These are phyloP conservation scores for Hyaloscypha bicolor DNA, from an alignment of 495 filamentous ascomycete species.

Conservation along the genomic window DNA sequence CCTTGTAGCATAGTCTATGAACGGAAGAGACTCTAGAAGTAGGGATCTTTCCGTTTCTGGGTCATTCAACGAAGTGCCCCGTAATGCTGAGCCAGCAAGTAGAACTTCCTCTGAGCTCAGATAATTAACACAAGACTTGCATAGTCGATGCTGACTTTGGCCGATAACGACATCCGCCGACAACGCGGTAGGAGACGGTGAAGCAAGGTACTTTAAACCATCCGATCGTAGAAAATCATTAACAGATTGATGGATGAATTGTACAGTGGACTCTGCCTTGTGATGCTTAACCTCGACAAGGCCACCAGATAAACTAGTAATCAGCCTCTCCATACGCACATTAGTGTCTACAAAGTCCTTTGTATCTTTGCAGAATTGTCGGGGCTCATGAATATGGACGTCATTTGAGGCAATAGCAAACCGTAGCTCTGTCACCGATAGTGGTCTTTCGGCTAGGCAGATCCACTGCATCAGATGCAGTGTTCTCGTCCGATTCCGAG, in stretches of 20 bases:
- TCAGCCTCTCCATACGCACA: conserved; percentile 26
- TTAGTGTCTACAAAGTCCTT: too few relatives aligned
- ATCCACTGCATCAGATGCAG: conserved; percentile 40
- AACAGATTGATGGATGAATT: conserved; percentile 46
- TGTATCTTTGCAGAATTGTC: background rate
- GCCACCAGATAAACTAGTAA: conserved; percentile 35
- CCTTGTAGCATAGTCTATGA: too few relatives aligned
- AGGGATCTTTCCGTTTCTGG: too few relatives aligned
- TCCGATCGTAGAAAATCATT: conserved; percentile 41
- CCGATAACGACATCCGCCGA: too few relatives aligned
- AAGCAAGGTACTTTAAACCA: too few relatives aligned
- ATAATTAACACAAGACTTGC: too few relatives aligned
- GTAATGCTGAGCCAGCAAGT: too few relatives aligned
- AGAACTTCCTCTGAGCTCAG: too few relatives aligned
- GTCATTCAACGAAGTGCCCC: too few relatives aligned
- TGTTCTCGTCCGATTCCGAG: conserved; percentile 16
- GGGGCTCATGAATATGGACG: conserved; percentile 19
- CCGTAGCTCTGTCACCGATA: conserved; percentile 35
- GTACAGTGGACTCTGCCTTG: conserved; percentile 20
- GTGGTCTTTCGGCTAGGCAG: conserved; percentile 33
- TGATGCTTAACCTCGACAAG: conserved; percentile 31
- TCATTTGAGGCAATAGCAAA: conserved; percentile 35
- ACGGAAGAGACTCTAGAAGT: too few relatives aligned
- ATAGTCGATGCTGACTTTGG: too few relatives aligned
- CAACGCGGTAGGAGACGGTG: too few relatives aligned